Percentiles rank a stretch among this genome's conserved stretches.
Conservation (phyloP, 805 yeast genomes). For the Wickerhamomyces kurtzmanii region DNA sequence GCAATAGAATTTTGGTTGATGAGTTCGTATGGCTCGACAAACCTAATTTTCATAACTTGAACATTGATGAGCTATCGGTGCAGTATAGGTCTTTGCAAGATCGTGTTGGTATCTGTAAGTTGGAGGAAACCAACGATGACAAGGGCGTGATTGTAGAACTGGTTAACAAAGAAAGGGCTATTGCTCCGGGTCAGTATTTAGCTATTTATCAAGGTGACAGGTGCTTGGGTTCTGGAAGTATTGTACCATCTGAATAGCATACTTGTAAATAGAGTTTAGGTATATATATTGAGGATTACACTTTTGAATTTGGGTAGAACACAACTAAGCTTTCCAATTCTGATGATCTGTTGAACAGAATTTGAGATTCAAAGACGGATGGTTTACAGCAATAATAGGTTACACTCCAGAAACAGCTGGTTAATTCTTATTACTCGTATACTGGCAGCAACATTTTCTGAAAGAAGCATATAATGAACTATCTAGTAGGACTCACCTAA, state of each 20-base stretch:
- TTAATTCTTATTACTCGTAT: too few relatives aligned
- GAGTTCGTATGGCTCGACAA: slow-evolving; percentile 20
- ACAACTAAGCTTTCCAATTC: too few relatives aligned
- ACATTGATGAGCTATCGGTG: slow-evolving; percentile 25
- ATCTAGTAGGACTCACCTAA: too few relatives aligned
- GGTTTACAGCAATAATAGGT: too few relatives aligned
- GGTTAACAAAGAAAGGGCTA: slow-evolving; percentile 45
- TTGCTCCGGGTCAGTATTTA: slow-evolving; percentile 84
- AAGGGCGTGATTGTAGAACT: slow-evolving; percentile 27
- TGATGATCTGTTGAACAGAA: too few relatives aligned
- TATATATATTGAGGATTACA: too few relatives aligned
- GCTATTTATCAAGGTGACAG: slow-evolving; percentile 61
- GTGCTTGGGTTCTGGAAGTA: slow-evolving; percentile 59
- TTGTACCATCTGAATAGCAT: slow-evolving; percentile 6
- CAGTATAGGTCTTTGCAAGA: slow-evolving; percentile 72
- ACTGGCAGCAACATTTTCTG: too few relatives aligned
- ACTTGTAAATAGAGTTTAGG: slow-evolving; percentile 1
- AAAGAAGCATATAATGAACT: too few relatives aligned
- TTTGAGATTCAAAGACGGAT: too few relatives aligned
- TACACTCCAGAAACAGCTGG: too few relatives aligned
- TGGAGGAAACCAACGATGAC: slow-evolving; percentile 6
- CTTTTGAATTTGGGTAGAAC: too few relatives aligned
- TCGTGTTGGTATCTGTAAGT: slow-evolving; percentile 31
- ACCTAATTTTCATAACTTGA: neutral
- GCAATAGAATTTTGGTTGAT: slow-evolving; percentile 28